Percentiles rank a stretch among this genome's conserved stretches.
Conservation (phyloP, 1,139 yeast species). For the Saccharomyces hybrid region DNA sequence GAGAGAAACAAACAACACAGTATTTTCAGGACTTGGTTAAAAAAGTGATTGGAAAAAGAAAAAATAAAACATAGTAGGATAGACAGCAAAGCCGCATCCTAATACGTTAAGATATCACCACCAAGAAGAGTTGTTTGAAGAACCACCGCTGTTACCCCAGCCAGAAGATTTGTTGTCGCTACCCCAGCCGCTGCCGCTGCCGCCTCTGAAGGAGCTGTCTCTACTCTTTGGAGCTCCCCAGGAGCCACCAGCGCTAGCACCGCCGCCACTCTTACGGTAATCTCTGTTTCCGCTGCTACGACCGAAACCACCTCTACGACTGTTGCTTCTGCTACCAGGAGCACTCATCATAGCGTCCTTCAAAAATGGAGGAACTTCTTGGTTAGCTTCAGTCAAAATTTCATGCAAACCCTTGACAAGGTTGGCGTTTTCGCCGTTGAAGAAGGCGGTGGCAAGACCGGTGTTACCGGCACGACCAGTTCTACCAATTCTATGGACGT, state of each 20-base stretch:
- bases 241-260: constrained; percentile 33
- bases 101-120: constrained; percentile 17
- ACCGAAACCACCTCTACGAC: constrained; percentile 49
- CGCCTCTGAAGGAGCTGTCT: constrained; percentile 26
- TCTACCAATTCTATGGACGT: constrained; percentile 99
- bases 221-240: constrained; percentile 32
- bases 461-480: constrained; percentile 99
- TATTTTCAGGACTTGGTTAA: background rate
- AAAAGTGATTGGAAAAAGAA: background rate
- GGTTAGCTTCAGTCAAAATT: constrained; percentile 89
- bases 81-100: background rate
- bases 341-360: constrained; percentile 74
- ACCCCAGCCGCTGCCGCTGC: constrained; percentile 14
- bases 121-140: constrained; percentile 23
- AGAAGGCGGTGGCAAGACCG: constrained; percentile 96
- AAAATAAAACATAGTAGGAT: background rate
- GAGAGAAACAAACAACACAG: constrained; percentile 1
- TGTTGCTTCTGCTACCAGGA: constrained; percentile 52
- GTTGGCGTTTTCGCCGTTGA: constrained; percentile 90
- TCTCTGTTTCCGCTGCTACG: constrained; percentile 42
- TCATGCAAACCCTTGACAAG: constrained; percentile 83
- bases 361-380: constrained; percentile 89
- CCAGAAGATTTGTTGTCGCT: constrained; percentile 3
- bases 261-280: constrained; percentile 43
- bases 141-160: constrained; percentile 28